phyloP scores from a whole-genome alignment of 2,329 filamentous ascomycete genomes.

The Penicillium sp. region DNA sequence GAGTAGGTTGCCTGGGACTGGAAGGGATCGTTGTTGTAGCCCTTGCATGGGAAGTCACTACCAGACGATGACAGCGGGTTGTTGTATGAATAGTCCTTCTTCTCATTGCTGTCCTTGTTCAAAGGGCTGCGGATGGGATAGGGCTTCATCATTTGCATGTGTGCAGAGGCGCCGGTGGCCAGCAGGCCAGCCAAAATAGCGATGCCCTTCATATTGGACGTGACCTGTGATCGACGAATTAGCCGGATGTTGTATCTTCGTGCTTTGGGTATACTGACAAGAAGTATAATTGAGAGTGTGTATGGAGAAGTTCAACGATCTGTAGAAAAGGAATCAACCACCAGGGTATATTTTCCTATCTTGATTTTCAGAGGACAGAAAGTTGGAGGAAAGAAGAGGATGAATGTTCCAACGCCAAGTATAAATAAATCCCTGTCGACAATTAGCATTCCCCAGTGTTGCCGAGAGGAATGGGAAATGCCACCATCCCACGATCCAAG shows the following conservation, averaged over 20 bases:
- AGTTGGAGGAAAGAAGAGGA: not conserved
- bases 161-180: conserved; percentile 40
- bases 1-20: conserved; percentile 61
- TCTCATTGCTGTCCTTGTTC: conserved; percentile 47
- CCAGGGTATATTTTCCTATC: conserved; percentile 10
- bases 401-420: not conserved
- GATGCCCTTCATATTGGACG: conserved; percentile 35
- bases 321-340: conserved; percentile 15
- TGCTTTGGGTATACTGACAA: not conserved
- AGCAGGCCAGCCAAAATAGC: conserved; percentile 32
- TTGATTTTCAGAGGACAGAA: conserved; percentile 1
- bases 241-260: not conserved
- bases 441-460: conserved; percentile 20
- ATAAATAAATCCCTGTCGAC: conserved; percentile 17
- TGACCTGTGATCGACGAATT: not conserved
- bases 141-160: conserved; percentile 60
- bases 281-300: too few species aligned
- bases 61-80: conserved; percentile 62
- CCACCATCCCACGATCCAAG: conserved; percentile 13
- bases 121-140: conserved; percentile 55
- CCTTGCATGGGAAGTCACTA: conserved; percentile 76
- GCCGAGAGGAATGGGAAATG: conserved; percentile 23
- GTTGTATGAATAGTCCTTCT: conserved; percentile 72
- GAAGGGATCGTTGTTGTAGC: conserved; percentile 57
- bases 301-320: conserved; percentile 1